Evolutionary conservation across 441 rosid genomes (phyloP).

Genomic region (Manihot esculenta): DNA sequence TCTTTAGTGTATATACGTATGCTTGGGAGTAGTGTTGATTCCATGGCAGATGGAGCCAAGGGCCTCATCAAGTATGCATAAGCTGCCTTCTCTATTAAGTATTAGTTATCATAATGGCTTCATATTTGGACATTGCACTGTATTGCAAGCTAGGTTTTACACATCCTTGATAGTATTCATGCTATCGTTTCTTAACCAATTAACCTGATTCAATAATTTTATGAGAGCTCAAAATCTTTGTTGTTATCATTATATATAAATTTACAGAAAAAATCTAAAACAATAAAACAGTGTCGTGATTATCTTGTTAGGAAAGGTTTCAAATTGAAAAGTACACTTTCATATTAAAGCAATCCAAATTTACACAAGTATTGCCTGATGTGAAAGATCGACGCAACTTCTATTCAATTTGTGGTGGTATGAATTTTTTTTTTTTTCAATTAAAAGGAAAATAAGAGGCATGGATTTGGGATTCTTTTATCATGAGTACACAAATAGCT

Average conservation of each 20-base stretch:
- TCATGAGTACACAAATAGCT: no score
- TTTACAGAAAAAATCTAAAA: neutral
- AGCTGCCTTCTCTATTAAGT: neutral
- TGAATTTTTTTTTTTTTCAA: no score
- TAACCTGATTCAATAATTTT: neutral
- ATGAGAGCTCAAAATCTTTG: neutral
- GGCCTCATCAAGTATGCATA: conserved; percentile 69
- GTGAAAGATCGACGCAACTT: neutral
- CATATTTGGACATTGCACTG: neutral
- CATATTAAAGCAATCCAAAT: neutral
- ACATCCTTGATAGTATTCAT: neutral
- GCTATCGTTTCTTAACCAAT: neutral
- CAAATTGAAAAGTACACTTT: neutral
- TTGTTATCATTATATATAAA: neutral
- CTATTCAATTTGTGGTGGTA: neutral
- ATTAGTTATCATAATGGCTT: neutral
- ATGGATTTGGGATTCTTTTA: neutral
- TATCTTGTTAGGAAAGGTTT: neutral
- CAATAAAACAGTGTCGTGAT: no score
- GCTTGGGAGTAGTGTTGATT: conserved; percentile 83
- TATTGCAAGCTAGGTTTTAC: neutral
- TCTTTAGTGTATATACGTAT: conserved; percentile 71
- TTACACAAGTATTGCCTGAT: neutral
- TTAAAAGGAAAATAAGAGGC: neutral
- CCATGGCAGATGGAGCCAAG: conserved; percentile 77